Evolutionary conservation across 2,329 filamentous ascomycete species (phyloP).

Genomic region (Pezicula carpinea): DNA sequence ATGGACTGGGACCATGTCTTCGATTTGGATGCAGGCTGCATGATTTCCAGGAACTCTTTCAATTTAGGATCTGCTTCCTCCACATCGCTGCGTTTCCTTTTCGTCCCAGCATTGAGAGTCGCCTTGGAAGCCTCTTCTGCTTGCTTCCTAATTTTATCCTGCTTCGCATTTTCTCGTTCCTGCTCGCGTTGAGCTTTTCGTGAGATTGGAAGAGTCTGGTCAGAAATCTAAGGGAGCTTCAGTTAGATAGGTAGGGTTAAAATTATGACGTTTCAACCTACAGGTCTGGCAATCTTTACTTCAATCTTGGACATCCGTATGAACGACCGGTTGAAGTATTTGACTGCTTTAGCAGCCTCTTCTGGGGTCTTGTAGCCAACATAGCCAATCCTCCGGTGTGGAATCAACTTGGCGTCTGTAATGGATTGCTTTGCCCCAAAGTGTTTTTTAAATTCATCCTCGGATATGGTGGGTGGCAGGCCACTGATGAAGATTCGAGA

Average conservation of each 20-base stretch:
- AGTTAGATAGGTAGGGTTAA: background rate
- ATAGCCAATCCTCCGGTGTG: slow-evolving; percentile 88
- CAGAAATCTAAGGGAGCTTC: slow-evolving; percentile 27
- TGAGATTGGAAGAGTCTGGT: slow-evolving; percentile 32
- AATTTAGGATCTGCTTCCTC: slow-evolving; percentile 71
- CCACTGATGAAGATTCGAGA: slow-evolving; percentile 70
- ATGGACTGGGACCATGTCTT: slow-evolving; percentile 59
- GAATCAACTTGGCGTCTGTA: slow-evolving; percentile 89
- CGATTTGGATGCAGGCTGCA: slow-evolving; percentile 63
- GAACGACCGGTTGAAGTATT: slow-evolving; percentile 93
- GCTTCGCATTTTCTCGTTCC: slow-evolving; percentile 19
- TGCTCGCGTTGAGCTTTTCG: slow-evolving; percentile 33
- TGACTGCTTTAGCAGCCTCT: slow-evolving; percentile 77
- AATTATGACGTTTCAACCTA: slow-evolving; percentile 37
- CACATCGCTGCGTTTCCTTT: slow-evolving; percentile 60
- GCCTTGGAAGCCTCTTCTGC: slow-evolving; percentile 23
- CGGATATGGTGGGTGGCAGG: slow-evolving; percentile 78
- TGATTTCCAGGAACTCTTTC: slow-evolving; percentile 79
- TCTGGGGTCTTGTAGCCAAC: slow-evolving; percentile 84
- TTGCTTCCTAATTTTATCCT: slow-evolving; percentile 16
- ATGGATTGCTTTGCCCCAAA: slow-evolving; percentile 73
- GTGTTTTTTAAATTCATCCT: slow-evolving; percentile 83
- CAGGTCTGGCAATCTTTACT: slow-evolving; percentile 82
- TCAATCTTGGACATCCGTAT: slow-evolving; percentile 93
- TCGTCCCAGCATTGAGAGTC: slow-evolving; percentile 39